Base-by-base conservation (phyloP, 2,329 filamentous ascomycete genomes). In the Trichoderma sp. region DNA sequence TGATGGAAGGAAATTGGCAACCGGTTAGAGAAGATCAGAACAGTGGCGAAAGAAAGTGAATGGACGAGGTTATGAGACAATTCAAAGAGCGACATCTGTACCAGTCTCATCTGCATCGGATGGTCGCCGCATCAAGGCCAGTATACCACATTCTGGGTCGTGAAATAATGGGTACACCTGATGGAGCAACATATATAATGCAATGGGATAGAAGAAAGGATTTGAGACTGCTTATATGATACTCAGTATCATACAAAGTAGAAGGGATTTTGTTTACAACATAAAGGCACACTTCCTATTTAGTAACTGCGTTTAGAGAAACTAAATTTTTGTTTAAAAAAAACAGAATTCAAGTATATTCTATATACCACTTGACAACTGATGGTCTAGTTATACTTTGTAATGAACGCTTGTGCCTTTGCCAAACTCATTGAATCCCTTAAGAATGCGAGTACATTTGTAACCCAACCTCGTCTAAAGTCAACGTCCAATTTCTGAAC, bases 131-230 rank as follows among this genome's bases (percentile, higher is more conserved):
- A 20, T 50, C n/a, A 20, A 47, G 43, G 43, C 17, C 43, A 5
- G 8, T 0, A 11, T 0, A n/a, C 17, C 0, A 20, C 17, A 3
- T 17, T 20, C n/a, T 7, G 17, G 17, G n/a, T 1, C 17, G 4
- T 20, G 17, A 11, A 47, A 20, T 5, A 4, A 39, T 39, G 8
- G 4, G 17, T 0, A 20, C 0, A 43, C 1, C 2, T 20, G 9
- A 8, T 5, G 43, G n/a, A 50, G 4, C 4, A 20, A 50, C 9
- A 50, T 4, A 0, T n/a, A n/a, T 43, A n/a, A 9, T n/a, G 17
- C 3, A 43, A n/a, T 43, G 1, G 39, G 8, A 7, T 9, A n/a
- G 39, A n/a, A 4, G 39, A n/a, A 43, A 9, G 39, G 39, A 43
- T 43, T 43, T n/a, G 39, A n/a, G 39, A 9, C 15, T 2, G 39